Base-by-base conservation (phyloP, 768 basidiomycete species). In the Pleurotus djamor region DNA sequence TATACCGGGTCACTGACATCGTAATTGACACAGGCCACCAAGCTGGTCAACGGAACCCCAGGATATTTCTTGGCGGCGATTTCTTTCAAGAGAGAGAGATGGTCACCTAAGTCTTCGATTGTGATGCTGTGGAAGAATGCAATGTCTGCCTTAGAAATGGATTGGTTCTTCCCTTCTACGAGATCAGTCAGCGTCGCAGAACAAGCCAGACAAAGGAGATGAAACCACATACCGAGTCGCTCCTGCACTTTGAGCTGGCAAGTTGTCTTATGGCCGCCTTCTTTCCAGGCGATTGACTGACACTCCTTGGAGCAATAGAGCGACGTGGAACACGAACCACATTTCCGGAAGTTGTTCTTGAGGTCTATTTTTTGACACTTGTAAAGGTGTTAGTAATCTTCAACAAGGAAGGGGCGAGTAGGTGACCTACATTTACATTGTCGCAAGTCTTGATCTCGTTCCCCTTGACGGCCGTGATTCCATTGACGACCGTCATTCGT, bases 281-380 rank as follows among this genome's bases (percentile, higher is more conserved):
- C 69, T 44, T 76, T 74, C 75, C 75, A 75, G 2, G 71, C 72
- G 3, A 60, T 52, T 3, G 63, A 63, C 59, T 76, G 75, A 56
- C 76, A 76, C 58, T 76, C 74, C 55, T 73, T 73, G 1, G 75
- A 76, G 59, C 76, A 76, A 61, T 76, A 76, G 10, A 74, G 63
- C 3, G 75, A 74, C 7, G 65, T 69, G 5, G 67, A 66, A 62
- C 76, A 76, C 4, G 67, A 68, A 4, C 66, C 63, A 56, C 75
- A 78, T 47, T 72, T 71, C 44, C 66, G 63, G 61, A 78, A 72
- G 13, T 66, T 69, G 51, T 73, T 72, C 60, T 70, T 74, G 3
- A 57, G 60, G 32, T 73, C 72, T 38, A 72, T 58, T 63, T 73
- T 74, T 13, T 73, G 73, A 56, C 74, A 76, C 75, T 76, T 28